Evolutionary conservation across 2,329 filamentous ascomycete genomes (phyloP), one percentile per base, ranked within the genome.

Genomic region (Aspergillus aculeatinus): DNA sequence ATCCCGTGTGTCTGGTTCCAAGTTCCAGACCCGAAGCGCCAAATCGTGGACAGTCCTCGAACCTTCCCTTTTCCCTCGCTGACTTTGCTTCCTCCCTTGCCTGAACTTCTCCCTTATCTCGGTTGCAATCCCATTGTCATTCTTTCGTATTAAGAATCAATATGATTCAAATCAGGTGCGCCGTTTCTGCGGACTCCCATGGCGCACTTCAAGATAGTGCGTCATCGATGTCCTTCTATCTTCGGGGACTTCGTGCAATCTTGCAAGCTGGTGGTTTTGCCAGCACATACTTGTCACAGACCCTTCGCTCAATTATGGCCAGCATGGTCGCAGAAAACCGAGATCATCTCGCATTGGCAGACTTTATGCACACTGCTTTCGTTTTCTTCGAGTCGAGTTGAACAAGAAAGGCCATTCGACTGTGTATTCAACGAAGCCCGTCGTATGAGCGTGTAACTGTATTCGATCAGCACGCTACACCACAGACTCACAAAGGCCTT

Each of bases 1-100:
- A 65, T 63, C 68, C 68, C 67, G 67, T 61, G 59, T 63, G 60
- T 65, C 59, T 67, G 68, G 33, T 16, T 35, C 33, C 33, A 29
- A 29, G 69, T 60, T 67, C 67, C 59, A 57, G 57, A 59, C 60
- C 64, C 65, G 64, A 62, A 61, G 65, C 58, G 51, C 61, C 50
- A 50, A 51, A 57, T 21, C 21, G 21, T 21, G 21, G 21, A 21
- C 61, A 55, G 42, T 55, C 60, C 50, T 48, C 56, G 53, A 42
- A 47, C 27, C 48, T 48, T 59, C 49, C 19, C 54, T 57, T 54
- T 48, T 57, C 53, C 49, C 39, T 39, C 63, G 48, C 48, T 57
- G 42, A 21, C 16, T 49, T 5, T 48, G 39, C 23, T 54, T 62
- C 10, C 54, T 33, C 6, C 59, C 49, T 23, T 27, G 51, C 23